Conservation (phyloP, 176 grass and related monocot genomes). For the Pharus latifolius region DNA sequence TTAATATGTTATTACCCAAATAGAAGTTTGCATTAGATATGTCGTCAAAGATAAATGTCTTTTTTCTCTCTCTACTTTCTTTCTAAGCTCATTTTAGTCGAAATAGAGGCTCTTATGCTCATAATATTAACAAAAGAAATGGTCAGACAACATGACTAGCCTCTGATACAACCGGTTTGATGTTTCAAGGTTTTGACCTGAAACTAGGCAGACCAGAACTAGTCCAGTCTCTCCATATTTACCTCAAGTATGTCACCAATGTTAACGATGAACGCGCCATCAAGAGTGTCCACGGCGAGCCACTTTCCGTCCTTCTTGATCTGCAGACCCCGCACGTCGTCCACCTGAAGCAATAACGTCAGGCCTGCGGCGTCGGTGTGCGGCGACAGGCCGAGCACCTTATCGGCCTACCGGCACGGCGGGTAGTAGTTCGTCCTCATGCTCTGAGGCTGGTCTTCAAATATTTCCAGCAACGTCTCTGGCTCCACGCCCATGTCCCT, state of each 20-base stretch:
- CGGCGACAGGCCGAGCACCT: constrained; percentile 44
- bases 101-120: too few relatives aligned
- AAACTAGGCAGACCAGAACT: too few relatives aligned
- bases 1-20: too few relatives aligned
- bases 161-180: too few relatives aligned
- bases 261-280: constrained; percentile 30
- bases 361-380: constrained; percentile 35
- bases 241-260: constrained; percentile 48
- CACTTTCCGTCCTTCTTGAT: constrained; percentile 40
- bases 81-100: too few relatives aligned
- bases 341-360: constrained; percentile 40
- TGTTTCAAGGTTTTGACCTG: too few relatives aligned
- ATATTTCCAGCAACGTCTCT: constrained; percentile 8
- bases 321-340: constrained; percentile 32
- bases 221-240: too few relatives aligned
- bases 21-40: too few relatives aligned
- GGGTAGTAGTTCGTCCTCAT: constrained; percentile 60
- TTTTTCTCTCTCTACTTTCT: too few relatives aligned
- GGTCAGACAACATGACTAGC: too few relatives aligned
- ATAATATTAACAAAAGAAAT: too few relatives aligned
- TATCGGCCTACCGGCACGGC: constrained; percentile 19
- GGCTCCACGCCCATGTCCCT: constrained; percentile 32
- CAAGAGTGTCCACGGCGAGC: constrained; percentile 29
- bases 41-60: too few relatives aligned
- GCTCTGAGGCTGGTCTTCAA: constrained; percentile 24